Conservation (phyloP, 345 rosid genomes). For the Geranium brycei region DNA sequence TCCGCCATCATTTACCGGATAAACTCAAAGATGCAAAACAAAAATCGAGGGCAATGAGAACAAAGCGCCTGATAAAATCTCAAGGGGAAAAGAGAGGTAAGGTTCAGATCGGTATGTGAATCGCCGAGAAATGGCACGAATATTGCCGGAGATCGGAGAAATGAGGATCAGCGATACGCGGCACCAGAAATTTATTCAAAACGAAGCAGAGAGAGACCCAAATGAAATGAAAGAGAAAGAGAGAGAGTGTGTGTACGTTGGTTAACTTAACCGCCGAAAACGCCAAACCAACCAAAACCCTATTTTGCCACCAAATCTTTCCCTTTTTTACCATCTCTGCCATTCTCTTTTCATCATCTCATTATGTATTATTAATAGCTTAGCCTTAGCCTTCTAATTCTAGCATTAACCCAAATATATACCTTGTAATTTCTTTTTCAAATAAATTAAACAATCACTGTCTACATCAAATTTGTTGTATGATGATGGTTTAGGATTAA, state of each 20-base stretch:
- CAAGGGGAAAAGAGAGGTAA: neutral
- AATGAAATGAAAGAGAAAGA: neutral
- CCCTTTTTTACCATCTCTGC: too few relatives aligned
- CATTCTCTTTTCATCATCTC: too few relatives aligned
- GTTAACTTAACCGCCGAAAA: neutral
- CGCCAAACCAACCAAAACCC: neutral
- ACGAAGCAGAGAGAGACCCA: neutral
- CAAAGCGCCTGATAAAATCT: neutral
- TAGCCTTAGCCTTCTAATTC: too few relatives aligned
- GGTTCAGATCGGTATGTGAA: neutral
- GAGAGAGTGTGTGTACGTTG: neutral
- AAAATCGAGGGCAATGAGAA: neutral
- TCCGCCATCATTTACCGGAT: neutral
- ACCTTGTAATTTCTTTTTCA: too few relatives aligned
- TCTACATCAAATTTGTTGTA: too few relatives aligned
- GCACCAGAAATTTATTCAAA: neutral
- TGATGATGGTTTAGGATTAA: too few relatives aligned
- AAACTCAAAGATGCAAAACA: neutral
- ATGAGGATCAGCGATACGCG: neutral
- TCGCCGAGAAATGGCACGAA: neutral
- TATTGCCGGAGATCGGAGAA: neutral
- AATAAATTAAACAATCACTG: too few relatives aligned
- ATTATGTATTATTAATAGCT: too few relatives aligned
- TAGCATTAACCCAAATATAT: too few relatives aligned
- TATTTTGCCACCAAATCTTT: too few relatives aligned